These are phyloP conservation scores for Calonectria crousiana DNA, from an alignment of 2,329 filamentous ascomycete genomes.

Conservation along the genomic window DNA sequence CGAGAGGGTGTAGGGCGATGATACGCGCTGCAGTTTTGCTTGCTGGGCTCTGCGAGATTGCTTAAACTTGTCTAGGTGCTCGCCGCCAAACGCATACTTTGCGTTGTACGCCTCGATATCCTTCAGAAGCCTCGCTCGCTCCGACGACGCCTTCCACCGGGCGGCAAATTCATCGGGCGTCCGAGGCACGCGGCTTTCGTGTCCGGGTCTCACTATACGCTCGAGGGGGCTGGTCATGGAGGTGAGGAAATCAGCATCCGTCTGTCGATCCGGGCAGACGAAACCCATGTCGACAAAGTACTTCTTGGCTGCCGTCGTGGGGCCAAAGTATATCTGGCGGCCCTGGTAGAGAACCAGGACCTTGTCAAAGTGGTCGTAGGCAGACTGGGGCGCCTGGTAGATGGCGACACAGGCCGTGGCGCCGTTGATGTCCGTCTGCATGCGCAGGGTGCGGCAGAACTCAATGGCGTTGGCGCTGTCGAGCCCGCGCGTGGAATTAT, in stretches of 20 bases:
- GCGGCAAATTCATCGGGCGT: slow-evolving; percentile 53
- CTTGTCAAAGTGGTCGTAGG: slow-evolving; percentile 74
- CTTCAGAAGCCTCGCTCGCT: slow-evolving; percentile 40
- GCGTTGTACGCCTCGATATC: slow-evolving; percentile 47
- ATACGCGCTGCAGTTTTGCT: slow-evolving; percentile 51
- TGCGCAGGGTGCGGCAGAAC: slow-evolving; percentile 42
- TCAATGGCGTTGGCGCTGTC: slow-evolving; percentile 47
- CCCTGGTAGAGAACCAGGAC: slow-evolving; percentile 60
- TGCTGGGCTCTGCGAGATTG: slow-evolving; percentile 40
- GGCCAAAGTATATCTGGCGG: neutral
- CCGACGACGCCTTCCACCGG: slow-evolving; percentile 45
- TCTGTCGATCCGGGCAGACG: slow-evolving; percentile 43
- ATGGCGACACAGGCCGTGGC: slow-evolving; percentile 53
- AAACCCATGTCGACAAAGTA: slow-evolving; percentile 67
- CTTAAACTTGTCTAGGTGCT: slow-evolving; percentile 36
- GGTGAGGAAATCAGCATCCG: slow-evolving; percentile 43
- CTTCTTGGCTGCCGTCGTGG: slow-evolving; percentile 71
- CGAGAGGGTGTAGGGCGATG: slow-evolving; percentile 62
- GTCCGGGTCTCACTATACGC: slow-evolving; percentile 48
- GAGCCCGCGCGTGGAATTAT: slow-evolving; percentile 46
- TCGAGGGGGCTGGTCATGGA: slow-evolving; percentile 59
- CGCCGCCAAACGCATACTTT: slow-evolving; percentile 29
- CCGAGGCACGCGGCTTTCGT: slow-evolving; percentile 48
- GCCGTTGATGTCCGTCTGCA: slow-evolving; percentile 43
- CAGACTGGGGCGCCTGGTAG: slow-evolving; percentile 72